These are phyloP conservation scores for Malus hybrid DNA, from an alignment of 331 rosid species.

Conservation along the genomic window DNA sequence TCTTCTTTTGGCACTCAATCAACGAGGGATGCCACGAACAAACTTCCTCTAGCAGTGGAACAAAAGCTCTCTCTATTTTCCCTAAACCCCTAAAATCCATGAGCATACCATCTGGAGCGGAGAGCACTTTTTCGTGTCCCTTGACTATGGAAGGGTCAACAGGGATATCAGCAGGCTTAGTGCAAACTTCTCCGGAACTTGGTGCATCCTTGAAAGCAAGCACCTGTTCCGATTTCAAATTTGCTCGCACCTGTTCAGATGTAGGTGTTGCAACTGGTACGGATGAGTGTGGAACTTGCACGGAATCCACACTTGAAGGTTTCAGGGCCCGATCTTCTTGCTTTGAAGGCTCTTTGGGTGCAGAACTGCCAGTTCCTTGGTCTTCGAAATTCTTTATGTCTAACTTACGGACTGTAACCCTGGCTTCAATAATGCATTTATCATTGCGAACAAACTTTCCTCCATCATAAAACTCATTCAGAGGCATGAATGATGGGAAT, in stretches of 20 bases:
- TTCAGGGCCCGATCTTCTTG: not conserved
- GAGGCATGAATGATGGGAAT: constrained; percentile 5
- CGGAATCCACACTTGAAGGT: not conserved
- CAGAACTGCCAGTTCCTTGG: not conserved
- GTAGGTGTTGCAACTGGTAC: not conserved
- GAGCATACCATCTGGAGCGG: not conserved
- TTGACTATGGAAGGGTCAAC: not conserved
- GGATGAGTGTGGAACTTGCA: not conserved
- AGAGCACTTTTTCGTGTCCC: not conserved
- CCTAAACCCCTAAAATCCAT: not conserved
- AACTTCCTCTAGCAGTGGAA: not conserved
- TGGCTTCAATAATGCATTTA: not conserved
- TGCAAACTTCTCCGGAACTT: not conserved
- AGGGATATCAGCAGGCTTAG: not conserved
- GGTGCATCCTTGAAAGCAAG: not conserved
- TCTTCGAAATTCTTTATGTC: not conserved
- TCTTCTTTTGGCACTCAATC: constrained; percentile 2
- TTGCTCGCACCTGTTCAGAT: not conserved
- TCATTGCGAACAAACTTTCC: not conserved
- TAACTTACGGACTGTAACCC: not conserved
- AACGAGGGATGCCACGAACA: not conserved
- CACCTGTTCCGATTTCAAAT: too few species aligned
- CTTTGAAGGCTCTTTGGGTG: not conserved
- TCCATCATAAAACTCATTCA: not conserved
- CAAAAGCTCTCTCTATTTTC: not conserved